These are phyloP conservation scores for Pseudomassariella vexata DNA, from an alignment of 2,329 filamentous ascomycete genomes.

Conservation along the genomic window DNA sequence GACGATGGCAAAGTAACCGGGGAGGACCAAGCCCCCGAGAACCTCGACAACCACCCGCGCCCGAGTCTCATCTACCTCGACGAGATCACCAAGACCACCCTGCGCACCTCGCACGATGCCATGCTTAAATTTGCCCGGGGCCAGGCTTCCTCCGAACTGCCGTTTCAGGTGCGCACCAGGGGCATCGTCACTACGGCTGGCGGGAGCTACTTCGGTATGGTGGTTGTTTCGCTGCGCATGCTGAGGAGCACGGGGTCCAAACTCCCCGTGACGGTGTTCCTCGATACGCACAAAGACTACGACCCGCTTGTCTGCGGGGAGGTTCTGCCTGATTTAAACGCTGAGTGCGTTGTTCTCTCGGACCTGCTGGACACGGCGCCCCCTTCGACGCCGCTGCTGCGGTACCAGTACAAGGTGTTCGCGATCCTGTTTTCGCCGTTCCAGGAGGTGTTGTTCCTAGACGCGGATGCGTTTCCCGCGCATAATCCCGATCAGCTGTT, in stretches of 20 bases:
- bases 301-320: constrained; percentile 23
- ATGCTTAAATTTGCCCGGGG: constrained; percentile 20
- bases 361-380: constrained; percentile 18
- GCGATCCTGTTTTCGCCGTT: constrained; percentile 54
- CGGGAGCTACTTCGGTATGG: constrained; percentile 39
- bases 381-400: constrained; percentile 20
- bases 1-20: not conserved
- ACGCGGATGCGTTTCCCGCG: constrained; percentile 49
- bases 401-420: constrained; percentile 52
- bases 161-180: constrained; percentile 24
- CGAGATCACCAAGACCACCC: constrained; percentile 1
- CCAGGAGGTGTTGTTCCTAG: constrained; percentile 52
- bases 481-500: constrained; percentile 35
- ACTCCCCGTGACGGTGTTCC: constrained; percentile 37
- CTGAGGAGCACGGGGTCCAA: constrained; percentile 42
- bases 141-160: constrained; percentile 25
- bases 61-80: constrained; percentile 8
- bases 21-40: constrained; percentile 8
- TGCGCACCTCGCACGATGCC: constrained; percentile 6
- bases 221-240: constrained; percentile 44
- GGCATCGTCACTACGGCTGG: constrained; percentile 47
- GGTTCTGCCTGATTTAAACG: constrained; percentile 21
- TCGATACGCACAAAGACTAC: constrained; percentile 25
- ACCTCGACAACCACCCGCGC: constrained; percentile 6
- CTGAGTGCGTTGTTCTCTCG: constrained; percentile 25